These are phyloP conservation scores for Suillus cothurnatus DNA, from an alignment of 768 basidiomycete species.

Conservation along the genomic window DNA sequence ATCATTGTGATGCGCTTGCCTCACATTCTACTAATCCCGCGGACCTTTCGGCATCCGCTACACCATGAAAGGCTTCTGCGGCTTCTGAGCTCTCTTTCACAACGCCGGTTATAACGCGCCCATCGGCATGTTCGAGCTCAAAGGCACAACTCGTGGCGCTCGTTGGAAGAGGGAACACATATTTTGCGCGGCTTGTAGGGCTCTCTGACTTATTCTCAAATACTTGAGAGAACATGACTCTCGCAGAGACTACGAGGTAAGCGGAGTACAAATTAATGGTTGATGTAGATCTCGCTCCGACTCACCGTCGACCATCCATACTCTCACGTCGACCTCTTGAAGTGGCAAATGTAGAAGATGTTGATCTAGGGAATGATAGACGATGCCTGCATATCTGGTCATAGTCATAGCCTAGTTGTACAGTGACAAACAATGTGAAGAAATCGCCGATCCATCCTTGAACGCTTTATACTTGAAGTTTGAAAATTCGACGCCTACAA, in stretches of 20 bases:
- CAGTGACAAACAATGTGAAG: neutral
- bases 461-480: neutral
- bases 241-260: slow-evolving; percentile 40
- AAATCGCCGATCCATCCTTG: neutral
- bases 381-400: slow-evolving; percentile 29
- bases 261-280: slow-evolving; percentile 3
- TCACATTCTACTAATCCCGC: slow-evolving; percentile 51
- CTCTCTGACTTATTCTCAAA: slow-evolving; percentile 42
- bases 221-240: slow-evolving; percentile 42
- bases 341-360: slow-evolving; percentile 38
- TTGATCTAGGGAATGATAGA: slow-evolving; percentile 30
- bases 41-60: slow-evolving; percentile 39
- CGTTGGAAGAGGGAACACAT: slow-evolving; percentile 61
- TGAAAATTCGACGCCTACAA: neutral
- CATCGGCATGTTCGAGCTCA: slow-evolving; percentile 47
- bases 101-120: slow-evolving; percentile 43
- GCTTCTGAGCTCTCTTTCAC: slow-evolving; percentile 51
- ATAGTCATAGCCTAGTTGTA: neutral
- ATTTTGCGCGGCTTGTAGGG: slow-evolving; percentile 49
- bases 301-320: slow-evolving; percentile 46
- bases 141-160: slow-evolving; percentile 57
- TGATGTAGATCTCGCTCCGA: neutral
- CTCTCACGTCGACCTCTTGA: slow-evolving; percentile 43
- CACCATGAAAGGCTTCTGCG: slow-evolving; percentile 40
- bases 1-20: slow-evolving; percentile 16